phyloP scores from a whole-genome alignment of 108 stramenopile genomes.

The Nannochloropsis gaditana region DNA sequence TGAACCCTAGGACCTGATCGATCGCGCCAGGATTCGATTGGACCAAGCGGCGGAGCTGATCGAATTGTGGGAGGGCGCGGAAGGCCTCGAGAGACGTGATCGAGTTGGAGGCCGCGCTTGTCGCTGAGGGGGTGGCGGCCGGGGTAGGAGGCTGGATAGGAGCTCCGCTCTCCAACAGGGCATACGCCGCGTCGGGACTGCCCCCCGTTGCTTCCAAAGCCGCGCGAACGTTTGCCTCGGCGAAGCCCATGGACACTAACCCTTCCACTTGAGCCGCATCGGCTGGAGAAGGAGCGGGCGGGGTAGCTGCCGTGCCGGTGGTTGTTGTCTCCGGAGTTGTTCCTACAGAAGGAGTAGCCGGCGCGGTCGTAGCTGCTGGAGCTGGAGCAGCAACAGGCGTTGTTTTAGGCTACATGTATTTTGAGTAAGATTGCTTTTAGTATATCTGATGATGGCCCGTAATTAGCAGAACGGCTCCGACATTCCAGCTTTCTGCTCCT shows the following conservation, averaged over 20 bases:
- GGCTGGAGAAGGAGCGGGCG: background rate
- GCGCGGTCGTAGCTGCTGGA: background rate
- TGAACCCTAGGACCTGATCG: constrained; percentile 15
- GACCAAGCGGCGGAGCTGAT: constrained; percentile 18
- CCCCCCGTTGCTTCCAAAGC: constrained; percentile 11
- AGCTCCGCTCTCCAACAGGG: background rate
- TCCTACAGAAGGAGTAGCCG: background rate
- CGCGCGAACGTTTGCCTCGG: constrained; percentile 1
- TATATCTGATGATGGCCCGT: background rate
- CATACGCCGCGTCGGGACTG: constrained; percentile 1
- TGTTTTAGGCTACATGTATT: background rate
- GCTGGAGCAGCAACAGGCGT: constrained; percentile 8
- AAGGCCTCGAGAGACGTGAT: background rate
- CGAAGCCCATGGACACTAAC: background rate
- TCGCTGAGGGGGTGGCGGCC: background rate
- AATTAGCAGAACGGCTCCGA: background rate
- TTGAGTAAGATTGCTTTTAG: background rate
- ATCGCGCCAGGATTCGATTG: constrained; percentile 1
- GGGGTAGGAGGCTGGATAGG: background rate
- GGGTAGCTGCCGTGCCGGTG: background rate
- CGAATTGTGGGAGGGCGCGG: background rate
- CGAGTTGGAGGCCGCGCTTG: background rate
- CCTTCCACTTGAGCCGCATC: background rate
- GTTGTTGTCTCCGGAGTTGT: background rate
- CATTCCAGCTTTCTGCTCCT: background rate